These are phyloP conservation scores for Malania oleifera DNA, from an alignment of 164 flowering plant species.

Conservation along the genomic window DNA sequence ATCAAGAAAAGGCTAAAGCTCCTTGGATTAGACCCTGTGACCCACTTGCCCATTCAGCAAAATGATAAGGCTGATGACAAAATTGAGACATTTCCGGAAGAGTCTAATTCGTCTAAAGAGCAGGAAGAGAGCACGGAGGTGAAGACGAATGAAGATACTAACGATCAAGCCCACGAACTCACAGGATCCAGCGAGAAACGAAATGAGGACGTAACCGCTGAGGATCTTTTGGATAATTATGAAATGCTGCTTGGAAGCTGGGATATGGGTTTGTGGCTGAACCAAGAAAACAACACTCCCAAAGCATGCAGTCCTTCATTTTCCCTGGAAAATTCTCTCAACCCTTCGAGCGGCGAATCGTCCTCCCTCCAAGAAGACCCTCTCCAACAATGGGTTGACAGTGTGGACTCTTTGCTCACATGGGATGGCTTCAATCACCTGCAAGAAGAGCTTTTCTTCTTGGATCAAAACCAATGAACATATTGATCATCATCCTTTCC, in stretches of 20 bases:
- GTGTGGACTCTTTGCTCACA: conserved; percentile 37
- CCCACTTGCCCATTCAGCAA: conserved; percentile 42
- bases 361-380: conserved; percentile 25
- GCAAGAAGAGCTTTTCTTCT: conserved; percentile 31
- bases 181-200: conserved; percentile 10
- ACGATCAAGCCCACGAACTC: background rate
- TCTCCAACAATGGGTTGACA: conserved; percentile 37
- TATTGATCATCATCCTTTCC: too few species aligned
- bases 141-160: background rate
- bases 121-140: conserved; percentile 6
- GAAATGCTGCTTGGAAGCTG: conserved; percentile 27
- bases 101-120: background rate
- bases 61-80: background rate
- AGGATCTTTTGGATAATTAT: conserved; percentile 18
- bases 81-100: background rate
- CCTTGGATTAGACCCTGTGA: conserved; percentile 54
- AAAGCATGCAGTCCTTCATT: conserved; percentile 26
- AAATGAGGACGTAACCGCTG: conserved; percentile 15
- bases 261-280: conserved; percentile 25
- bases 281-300: conserved; percentile 14
- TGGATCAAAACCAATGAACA: conserved; percentile 18
- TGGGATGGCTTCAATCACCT: conserved; percentile 43
- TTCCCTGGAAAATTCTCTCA: conserved; percentile 33
- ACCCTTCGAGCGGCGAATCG: conserved; percentile 23
- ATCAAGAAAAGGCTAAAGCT: conserved; percentile 59